These are phyloP conservation scores for barley (Hordeum vulgare) DNA, from an alignment of 176 grass and related monocot species.

Conservation along the genomic window MorexV3_pseudomolecules_assembly NC_058520.1:117429618-117430117, in stretches of 20 bases:
- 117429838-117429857: not conserved
- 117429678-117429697: too few relatives aligned
- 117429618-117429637: not conserved
- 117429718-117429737: not conserved
- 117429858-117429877: not conserved
- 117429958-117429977: too few relatives aligned
- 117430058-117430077: too few relatives aligned
- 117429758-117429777: not conserved
- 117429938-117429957: too few relatives aligned
- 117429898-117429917: not conserved
- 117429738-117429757: not conserved
- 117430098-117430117: too few relatives aligned
- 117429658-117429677: not conserved
- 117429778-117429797: not conserved
- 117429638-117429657: not conserved
- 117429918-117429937: not conserved
- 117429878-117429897: not conserved
- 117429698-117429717: not conserved
- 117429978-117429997: too few relatives aligned
- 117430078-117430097: too few relatives aligned
- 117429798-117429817: not conserved
- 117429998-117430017: not conserved
- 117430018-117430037: not conserved
- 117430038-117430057: not conserved
- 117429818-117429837: not conserved